Evolutionary conservation across 192 early-diverging fungal species (phyloP).

Genomic region (Coemansia sp.): DNA sequence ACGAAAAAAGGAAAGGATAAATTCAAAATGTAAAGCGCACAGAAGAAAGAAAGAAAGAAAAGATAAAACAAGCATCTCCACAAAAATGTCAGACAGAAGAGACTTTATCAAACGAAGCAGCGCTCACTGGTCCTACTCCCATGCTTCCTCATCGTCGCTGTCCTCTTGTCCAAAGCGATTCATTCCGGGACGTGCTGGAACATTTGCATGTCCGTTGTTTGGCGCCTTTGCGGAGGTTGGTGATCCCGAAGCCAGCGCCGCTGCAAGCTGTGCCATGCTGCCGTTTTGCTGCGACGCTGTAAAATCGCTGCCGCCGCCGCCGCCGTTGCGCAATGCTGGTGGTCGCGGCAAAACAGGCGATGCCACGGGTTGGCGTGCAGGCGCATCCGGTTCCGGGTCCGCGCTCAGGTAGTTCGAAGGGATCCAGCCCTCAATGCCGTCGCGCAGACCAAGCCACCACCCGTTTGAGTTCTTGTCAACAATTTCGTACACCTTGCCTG

Average conservation of each 20-base stretch:
- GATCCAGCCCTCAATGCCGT: conserved; percentile 71
- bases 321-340: conserved; percentile 27
- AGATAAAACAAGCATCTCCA: conserved; percentile 2
- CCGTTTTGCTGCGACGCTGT: conserved; percentile 14
- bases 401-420: conserved; percentile 78
- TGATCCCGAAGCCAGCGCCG: conserved; percentile 46
- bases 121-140: conserved; percentile 12
- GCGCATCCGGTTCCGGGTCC: conserved; percentile 62
- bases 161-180: conserved; percentile 49
- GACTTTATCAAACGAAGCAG: not conserved
- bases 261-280: conserved; percentile 52
- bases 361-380: conserved; percentile 13
- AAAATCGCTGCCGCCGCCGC: conserved; percentile 2
- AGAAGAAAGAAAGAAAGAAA: conserved; percentile 6
- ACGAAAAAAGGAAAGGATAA: conserved; percentile 7
- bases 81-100: not conserved
- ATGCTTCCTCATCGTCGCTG: conserved; percentile 49
- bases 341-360: conserved; percentile 34
- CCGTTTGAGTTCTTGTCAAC: conserved; percentile 64
- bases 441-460: conserved; percentile 57
- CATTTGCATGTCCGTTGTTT: conserved; percentile 16
- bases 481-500: conserved; percentile 70
- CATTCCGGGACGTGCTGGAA: conserved; percentile 41
- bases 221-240: conserved; percentile 15
- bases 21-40: conserved; percentile 1